phyloP scores from a whole-genome alignment of 805 yeast species.

The Lipomyces chichibuensis region DNA sequence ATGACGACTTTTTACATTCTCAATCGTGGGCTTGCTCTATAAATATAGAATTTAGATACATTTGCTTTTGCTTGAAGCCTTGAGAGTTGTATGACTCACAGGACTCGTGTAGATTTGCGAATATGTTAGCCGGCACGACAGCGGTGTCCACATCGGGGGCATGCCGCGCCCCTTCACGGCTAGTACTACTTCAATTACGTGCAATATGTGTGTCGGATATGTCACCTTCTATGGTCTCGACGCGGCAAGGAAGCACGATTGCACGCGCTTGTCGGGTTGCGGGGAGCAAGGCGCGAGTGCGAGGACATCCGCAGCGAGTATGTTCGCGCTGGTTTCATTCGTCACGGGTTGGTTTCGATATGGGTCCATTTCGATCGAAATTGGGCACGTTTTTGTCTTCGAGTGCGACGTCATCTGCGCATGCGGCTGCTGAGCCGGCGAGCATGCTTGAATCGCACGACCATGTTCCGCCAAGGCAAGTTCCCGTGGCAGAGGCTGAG shows the following conservation, averaged over 20 bases:
- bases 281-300: not conserved
- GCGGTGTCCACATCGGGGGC: not conserved
- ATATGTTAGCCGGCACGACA: not conserved
- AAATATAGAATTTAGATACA: not conserved
- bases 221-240: not conserved
- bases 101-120: not conserved
- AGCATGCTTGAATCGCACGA: not conserved
- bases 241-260: not conserved
- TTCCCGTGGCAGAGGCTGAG: not conserved
- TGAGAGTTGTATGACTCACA: not conserved
- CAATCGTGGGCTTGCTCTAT: not conserved
- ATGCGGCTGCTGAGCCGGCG: not conserved
- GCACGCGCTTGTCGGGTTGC: not conserved
- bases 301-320: not conserved
- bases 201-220: not conserved
- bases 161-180: not conserved
- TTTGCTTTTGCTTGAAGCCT: not conserved
- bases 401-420: not conserved
- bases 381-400: not conserved
- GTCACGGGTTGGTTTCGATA: not conserved
- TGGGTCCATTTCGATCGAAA: not conserved
- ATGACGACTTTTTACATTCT: not conserved
- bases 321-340: not conserved
- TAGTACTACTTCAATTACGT: not conserved
- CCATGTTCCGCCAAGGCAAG: not conserved